Evolutionary conservation across 352 stramenopile genomes (phyloP).

Genomic region (Phytophthora pisi): DNA sequence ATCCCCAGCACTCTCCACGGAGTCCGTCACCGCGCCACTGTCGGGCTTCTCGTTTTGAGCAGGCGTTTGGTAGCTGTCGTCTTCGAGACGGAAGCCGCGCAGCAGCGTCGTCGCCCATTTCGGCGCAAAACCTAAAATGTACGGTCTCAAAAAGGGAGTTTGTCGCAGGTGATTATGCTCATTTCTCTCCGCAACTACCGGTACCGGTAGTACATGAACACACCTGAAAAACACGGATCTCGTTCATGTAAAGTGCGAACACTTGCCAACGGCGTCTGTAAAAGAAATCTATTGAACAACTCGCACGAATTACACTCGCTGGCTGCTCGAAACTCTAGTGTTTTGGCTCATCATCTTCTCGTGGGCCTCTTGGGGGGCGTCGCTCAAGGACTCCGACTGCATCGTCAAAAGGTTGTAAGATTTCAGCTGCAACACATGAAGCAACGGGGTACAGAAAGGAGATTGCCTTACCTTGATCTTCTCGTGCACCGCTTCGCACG

Average conservation of each 20-base stretch:
- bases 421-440: conserved; percentile 2
- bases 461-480: conserved; percentile 43
- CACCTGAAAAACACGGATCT: background rate
- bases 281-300: background rate
- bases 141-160: conserved; percentile 1
- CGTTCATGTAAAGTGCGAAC: background rate
- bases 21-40: conserved; percentile 7
- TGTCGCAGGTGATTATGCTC: conserved; percentile 25
- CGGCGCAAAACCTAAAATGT: conserved; percentile 12
- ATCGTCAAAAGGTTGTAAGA: conserved; percentile 1
- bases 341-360: conserved; percentile 21
- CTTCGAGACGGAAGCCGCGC: conserved; percentile 11
- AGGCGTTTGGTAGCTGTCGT: conserved; percentile 16
- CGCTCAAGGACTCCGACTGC: conserved; percentile 12
- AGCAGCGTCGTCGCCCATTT: conserved; percentile 17
- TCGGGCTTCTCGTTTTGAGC: conserved; percentile 10
- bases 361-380: conserved; percentile 11
- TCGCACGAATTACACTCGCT: conserved; percentile 21
- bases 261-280: background rate
- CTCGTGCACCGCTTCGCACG: conserved; percentile 50
- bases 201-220: too few species aligned
- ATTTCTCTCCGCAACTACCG: too few species aligned
- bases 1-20: background rate
- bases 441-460: background rate
- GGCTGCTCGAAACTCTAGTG: conserved; percentile 19